phyloP scores from a whole-genome alignment of 768 basidiomycete species.

The Hericium rajendrae region DNA sequence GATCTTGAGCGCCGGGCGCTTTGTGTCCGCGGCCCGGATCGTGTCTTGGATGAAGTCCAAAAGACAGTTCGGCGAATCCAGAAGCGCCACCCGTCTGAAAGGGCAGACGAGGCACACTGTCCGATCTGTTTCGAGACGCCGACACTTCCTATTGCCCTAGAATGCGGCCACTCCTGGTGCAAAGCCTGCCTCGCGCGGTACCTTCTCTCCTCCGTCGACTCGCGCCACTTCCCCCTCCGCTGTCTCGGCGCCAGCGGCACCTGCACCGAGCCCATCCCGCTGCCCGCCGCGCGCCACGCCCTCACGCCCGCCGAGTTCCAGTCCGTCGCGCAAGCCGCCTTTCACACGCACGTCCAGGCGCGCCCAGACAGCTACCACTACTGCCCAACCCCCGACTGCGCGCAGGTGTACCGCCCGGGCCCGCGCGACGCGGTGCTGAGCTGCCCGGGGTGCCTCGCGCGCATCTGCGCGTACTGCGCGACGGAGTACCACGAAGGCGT shows the following conservation, averaged over 20 bases:
- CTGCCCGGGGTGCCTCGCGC: slow-evolving; percentile 60
- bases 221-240: slow-evolving; percentile 55
- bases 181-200: slow-evolving; percentile 50
- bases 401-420: slow-evolving; percentile 57
- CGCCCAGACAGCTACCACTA: slow-evolving; percentile 55
- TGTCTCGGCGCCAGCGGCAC: slow-evolving; percentile 59
- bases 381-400: slow-evolving; percentile 76
- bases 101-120: slow-evolving; percentile 29
- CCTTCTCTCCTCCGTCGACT: slow-evolving; percentile 46
- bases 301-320: slow-evolving; percentile 46
- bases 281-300: slow-evolving; percentile 38
- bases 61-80: slow-evolving; percentile 27
- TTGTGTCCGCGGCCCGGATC: slow-evolving; percentile 45
- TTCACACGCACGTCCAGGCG: slow-evolving; percentile 49
- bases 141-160: slow-evolving; percentile 39
- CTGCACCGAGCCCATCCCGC: slow-evolving; percentile 49
- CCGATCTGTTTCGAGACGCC: slow-evolving; percentile 63
- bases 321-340: slow-evolving; percentile 46
- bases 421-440: slow-evolving; percentile 43
- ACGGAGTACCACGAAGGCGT: slow-evolving; percentile 56
- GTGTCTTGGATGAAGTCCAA: slow-evolving; percentile 32
- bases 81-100: slow-evolving; percentile 18
- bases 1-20: slow-evolving; percentile 36
- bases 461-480: slow-evolving; percentile 60
- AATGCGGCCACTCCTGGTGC: slow-evolving; percentile 66